Evolutionary conservation across 345 rosid species (phyloP), one percentile per base, ranked within the genome.

Genomic region (Boechera divaricarpa): DNA sequence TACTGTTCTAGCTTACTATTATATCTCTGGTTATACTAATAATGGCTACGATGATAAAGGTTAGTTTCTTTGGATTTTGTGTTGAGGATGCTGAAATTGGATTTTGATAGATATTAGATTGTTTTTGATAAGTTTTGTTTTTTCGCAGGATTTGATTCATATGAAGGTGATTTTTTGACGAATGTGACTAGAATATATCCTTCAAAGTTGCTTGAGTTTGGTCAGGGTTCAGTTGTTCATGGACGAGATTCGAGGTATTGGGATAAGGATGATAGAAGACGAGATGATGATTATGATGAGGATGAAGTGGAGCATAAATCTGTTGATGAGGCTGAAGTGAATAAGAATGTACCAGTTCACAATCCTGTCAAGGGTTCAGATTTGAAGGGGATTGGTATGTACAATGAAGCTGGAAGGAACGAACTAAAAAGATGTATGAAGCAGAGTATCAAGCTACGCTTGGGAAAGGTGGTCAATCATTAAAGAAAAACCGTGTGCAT

Each of bases 251-350:
- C 98, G 3, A 85, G 97, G 76, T 85, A 85, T 79, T 92, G 98
- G 98, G 98, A 94, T 79, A 86, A 74, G 83, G 98, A 94, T 80
- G 98, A 92, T 75, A 86, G 98, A 82, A 90, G 98, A 80, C 82
- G 98, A 70, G 97, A 94, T 82, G 85, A 70, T 68, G 99, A 95
- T 76, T 95, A 92, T 51, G 76, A 81, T 61, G 96, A 87, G 83
- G 96, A 88, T 65, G 86, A 36, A 18, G 84, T 83, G 29, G 84
- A 87, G 33, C 83, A 77, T 66, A 73, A 41, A 41, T 41, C 48
- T 44, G 39, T 35, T 7, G 8, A 35, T 5, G 39, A 73, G 18
- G 16, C 84, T 75, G 66, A 61, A 9, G 78, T 79, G 77, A 80
- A 80, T 67, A 75, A 79, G 81, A 83, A 77, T 76, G 83, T 53